These are phyloP conservation scores for Colletotrichum chrysophilum DNA, from an alignment of 2,329 filamentous ascomycete species.

Conservation along the genomic window DNA sequence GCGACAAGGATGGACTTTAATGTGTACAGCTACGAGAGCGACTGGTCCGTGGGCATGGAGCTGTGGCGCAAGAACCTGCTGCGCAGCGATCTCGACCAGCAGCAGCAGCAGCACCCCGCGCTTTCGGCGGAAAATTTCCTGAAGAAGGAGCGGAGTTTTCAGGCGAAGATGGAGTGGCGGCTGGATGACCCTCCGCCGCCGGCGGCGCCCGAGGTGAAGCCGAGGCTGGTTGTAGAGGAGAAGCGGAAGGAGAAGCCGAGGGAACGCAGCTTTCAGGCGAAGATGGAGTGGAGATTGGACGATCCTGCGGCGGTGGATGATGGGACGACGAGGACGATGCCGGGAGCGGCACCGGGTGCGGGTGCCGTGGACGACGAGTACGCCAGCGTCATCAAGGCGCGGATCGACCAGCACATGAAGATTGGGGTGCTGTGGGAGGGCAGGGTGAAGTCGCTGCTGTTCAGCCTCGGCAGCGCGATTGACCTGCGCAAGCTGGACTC, in stretches of 20 bases:
- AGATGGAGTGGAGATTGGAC: slow-evolving; percentile 55
- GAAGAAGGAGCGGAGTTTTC: slow-evolving; percentile 46
- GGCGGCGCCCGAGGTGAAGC: neutral
- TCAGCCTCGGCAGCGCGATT: slow-evolving; percentile 87
- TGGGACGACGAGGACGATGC: neutral
- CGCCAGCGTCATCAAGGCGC: slow-evolving; percentile 87
- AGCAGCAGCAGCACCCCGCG: neutral
- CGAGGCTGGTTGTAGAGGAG: neutral
- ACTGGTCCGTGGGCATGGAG: slow-evolving; percentile 90
- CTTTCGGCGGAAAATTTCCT: slow-evolving; percentile 23
- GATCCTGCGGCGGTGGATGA: slow-evolving; percentile 33
- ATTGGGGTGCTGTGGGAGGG: slow-evolving; percentile 93
- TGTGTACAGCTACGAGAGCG: slow-evolving; percentile 96
- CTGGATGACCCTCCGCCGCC: slow-evolving; percentile 40
- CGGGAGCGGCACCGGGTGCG: slow-evolving; percentile 26
- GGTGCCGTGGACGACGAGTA: slow-evolving; percentile 64
- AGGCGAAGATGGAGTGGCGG: slow-evolving; percentile 56
- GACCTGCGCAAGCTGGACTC: slow-evolving; percentile 79
- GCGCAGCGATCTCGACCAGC: slow-evolving; percentile 2
- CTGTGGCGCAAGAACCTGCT: slow-evolving; percentile 76
- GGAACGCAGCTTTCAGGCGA: slow-evolving; percentile 57
- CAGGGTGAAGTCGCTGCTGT: slow-evolving; percentile 87
- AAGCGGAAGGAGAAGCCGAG: slow-evolving; percentile 18
- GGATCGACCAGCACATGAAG: slow-evolving; percentile 86
- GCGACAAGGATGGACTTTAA: slow-evolving; percentile 97